phyloP scores from a whole-genome alignment of 2,329 filamentous ascomycete species.

The Alternaria consortialis region DNA sequence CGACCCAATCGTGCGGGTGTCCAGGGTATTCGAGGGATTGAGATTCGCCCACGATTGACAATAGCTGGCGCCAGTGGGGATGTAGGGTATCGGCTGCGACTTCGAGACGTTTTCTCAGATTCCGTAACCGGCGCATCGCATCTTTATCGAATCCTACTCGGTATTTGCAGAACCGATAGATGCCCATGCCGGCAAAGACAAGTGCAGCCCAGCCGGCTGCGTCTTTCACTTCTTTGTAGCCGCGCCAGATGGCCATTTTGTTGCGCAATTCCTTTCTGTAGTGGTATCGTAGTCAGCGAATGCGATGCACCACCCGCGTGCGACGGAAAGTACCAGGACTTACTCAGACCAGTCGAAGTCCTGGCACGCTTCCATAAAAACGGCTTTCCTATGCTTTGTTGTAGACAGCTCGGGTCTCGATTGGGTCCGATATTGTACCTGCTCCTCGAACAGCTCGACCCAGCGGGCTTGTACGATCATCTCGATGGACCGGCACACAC shows the following conservation, averaged over 20 bases:
- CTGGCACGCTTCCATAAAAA: slow-evolving; percentile 63
- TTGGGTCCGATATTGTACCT: slow-evolving; percentile 56
- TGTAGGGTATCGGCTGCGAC: slow-evolving; percentile 63
- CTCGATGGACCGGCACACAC: slow-evolving; percentile 65
- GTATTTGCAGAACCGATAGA: slow-evolving; percentile 70
- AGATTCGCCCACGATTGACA: slow-evolving; percentile 58
- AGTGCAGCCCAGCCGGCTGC: slow-evolving; percentile 65
- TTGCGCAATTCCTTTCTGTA: slow-evolving; percentile 64
- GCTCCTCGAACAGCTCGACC: slow-evolving; percentile 64
- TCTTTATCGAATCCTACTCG: slow-evolving; percentile 63
- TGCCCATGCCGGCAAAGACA: slow-evolving; percentile 66
- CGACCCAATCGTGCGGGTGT: slow-evolving; percentile 64
- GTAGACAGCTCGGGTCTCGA: slow-evolving; percentile 54
- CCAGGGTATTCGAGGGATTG: slow-evolving; percentile 55
- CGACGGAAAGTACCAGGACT: neutral
- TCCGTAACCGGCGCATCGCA: slow-evolving; percentile 59
- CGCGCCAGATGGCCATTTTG: slow-evolving; percentile 63
- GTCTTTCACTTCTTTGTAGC: slow-evolving; percentile 67
- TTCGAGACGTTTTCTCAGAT: slow-evolving; percentile 59
- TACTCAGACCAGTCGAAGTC: slow-evolving; percentile 64
- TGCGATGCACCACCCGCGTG: neutral
- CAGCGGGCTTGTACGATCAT: slow-evolving; percentile 67
- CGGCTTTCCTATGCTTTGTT: slow-evolving; percentile 61
- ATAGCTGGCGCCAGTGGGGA: slow-evolving; percentile 61
- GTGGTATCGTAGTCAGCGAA: slow-evolving; percentile 4